Evolutionary conservation across 2,329 filamentous ascomycete species (phyloP).

Genomic region (Nannizzia gypsea): DNA sequence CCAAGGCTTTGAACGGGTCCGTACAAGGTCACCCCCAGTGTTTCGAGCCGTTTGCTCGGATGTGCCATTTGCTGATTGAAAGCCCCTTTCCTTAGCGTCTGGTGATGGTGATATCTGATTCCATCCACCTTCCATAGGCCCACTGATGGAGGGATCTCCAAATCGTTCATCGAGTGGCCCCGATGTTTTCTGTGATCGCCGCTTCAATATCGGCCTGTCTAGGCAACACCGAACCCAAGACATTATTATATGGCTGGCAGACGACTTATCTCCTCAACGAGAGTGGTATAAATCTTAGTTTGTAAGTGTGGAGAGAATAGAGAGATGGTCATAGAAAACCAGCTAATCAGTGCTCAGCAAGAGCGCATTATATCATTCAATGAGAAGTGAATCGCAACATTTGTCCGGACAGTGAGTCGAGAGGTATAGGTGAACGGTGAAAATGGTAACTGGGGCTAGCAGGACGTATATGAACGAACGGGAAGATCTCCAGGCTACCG

Average conservation of each 20-base stretch:
- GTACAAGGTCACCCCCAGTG: not conserved
- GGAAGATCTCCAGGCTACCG: slow-evolving; percentile 2
- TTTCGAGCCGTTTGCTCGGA: not conserved
- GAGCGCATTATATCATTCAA: not conserved
- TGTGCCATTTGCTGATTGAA: not conserved
- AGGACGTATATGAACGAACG: not conserved
- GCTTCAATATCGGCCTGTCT: slow-evolving; percentile 11
- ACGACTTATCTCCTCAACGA: not conserved
- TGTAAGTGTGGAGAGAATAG: not conserved
- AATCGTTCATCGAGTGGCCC: slow-evolving; percentile 13
- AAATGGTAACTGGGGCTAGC: not conserved
- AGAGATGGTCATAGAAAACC: not conserved
- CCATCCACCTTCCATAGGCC: slow-evolving; percentile 16
- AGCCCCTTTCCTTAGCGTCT: not conserved
- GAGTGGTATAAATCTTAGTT: not conserved
- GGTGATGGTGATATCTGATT: slow-evolving; percentile 11
- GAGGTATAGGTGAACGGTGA: not conserved
- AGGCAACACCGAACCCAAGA: slow-evolving; percentile 11
- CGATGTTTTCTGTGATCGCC: slow-evolving; percentile 10
- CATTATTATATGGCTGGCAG: not conserved
- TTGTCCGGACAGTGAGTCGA: not conserved
- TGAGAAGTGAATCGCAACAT: not conserved
- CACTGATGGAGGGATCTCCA: slow-evolving; percentile 14
- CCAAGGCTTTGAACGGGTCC: not conserved
- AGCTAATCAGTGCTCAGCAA: not conserved